phyloP scores from a whole-genome alignment of 108 stramenopile species.

The Chaetoceros muelleri region DNA sequence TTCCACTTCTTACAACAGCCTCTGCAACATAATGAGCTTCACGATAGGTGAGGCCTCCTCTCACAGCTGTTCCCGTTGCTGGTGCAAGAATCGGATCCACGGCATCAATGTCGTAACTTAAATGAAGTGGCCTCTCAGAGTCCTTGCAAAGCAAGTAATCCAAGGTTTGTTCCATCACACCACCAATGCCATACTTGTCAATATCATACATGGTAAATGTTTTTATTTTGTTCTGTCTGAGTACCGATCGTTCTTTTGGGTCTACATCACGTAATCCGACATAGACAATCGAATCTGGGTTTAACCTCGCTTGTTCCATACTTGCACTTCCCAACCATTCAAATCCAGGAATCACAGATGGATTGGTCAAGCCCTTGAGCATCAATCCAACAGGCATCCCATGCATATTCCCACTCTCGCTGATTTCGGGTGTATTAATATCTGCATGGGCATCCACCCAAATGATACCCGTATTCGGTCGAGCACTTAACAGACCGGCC shows the following conservation, averaged over 20 bases:
- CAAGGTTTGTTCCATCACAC: slow-evolving; percentile 89
- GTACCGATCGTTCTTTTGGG: slow-evolving; percentile 66
- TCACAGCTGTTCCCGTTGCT: slow-evolving; percentile 93
- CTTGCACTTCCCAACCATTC: slow-evolving; percentile 63
- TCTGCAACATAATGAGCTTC: slow-evolving; percentile 98
- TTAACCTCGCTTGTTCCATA: slow-evolving; percentile 36
- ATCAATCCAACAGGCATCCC: slow-evolving; percentile 97
- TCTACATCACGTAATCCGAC: slow-evolving; percentile 96
- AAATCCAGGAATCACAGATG: slow-evolving; percentile 73
- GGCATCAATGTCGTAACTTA: slow-evolving; percentile 96
- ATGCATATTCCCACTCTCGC: slow-evolving; percentile 97
- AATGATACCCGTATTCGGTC: slow-evolving; percentile 88
- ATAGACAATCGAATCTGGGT: slow-evolving; percentile 85
- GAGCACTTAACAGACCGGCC: slow-evolving; percentile 72
- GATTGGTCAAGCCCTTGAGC: slow-evolving; percentile 77
- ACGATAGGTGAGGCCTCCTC: slow-evolving; percentile 95
- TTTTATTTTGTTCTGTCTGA: slow-evolving; percentile 70
- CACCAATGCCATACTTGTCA: slow-evolving; percentile 93
- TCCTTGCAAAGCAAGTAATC: slow-evolving; percentile 69
- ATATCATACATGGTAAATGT: slow-evolving; percentile 95
- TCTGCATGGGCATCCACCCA: slow-evolving; percentile 99
- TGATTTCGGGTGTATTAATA: slow-evolving; percentile 87
- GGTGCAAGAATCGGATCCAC: slow-evolving; percentile 95
- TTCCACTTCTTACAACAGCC: slow-evolving; percentile 74
- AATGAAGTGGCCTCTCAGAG: slow-evolving; percentile 69